These are phyloP conservation scores for Melastoma malabathricum DNA, from an alignment of 345 rosid species.

Conservation along the genomic window DNA sequence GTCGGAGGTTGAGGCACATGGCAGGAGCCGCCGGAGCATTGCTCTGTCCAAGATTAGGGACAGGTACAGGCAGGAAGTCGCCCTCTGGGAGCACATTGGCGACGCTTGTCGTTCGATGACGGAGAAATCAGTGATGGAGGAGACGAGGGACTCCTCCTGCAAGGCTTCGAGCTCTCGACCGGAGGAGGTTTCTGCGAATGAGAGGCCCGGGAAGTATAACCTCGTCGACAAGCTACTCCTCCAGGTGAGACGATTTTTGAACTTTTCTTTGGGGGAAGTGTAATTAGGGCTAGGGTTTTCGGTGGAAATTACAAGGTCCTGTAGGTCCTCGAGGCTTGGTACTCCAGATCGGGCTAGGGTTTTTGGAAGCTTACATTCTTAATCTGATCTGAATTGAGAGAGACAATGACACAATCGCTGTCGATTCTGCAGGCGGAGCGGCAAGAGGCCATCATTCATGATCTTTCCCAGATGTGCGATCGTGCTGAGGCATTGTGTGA, in stretches of 20 bases:
- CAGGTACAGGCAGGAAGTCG: slow-evolving; percentile 46
- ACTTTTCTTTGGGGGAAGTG: neutral
- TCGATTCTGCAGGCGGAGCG: slow-evolving; percentile 39
- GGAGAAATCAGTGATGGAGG: slow-evolving; percentile 19
- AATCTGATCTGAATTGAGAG: neutral
- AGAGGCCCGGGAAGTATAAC: slow-evolving; percentile 9
- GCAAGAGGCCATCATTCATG: slow-evolving; percentile 41
- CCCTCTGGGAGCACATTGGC: slow-evolving; percentile 53
- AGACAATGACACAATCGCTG: neutral
- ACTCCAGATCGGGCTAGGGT: too few species aligned
- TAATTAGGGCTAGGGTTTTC: too few species aligned
- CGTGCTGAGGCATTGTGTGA: slow-evolving; percentile 48
- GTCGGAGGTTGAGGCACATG: slow-evolving; percentile 27
- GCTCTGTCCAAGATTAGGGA: slow-evolving; percentile 37
- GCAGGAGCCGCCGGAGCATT: slow-evolving; percentile 29
- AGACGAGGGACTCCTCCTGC: slow-evolving; percentile 6
- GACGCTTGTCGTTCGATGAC: slow-evolving; percentile 38
- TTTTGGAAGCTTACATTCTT: too few species aligned
- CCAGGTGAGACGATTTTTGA: slow-evolving; percentile 30
- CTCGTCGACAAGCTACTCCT: slow-evolving; percentile 42
- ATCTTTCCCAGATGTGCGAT: slow-evolving; percentile 48
- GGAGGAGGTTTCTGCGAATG: slow-evolving; percentile 3
- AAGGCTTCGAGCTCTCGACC: slow-evolving; percentile 6
- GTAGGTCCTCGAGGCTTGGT: too few species aligned
- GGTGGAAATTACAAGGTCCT: too few species aligned